Evolutionary conservation across 768 basidiomycete genomes (phyloP).

Genomic region (Scleroderma citrinum): DNA sequence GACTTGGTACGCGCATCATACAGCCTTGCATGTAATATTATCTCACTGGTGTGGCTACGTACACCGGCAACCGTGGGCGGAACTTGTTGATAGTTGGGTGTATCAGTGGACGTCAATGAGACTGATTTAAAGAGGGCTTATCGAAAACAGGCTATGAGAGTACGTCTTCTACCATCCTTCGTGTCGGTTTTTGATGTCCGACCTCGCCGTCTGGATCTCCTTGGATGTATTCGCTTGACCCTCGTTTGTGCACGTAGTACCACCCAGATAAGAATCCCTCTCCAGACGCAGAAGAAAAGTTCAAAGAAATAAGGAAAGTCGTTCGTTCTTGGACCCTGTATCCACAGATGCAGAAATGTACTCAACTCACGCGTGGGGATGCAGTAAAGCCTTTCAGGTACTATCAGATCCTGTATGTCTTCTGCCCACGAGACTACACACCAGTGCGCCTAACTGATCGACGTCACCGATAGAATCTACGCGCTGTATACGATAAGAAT

Average conservation of each 20-base stretch:
- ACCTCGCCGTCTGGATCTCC: background rate
- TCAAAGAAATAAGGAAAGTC: slow-evolving; percentile 88
- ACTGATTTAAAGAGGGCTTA: slow-evolving; percentile 92
- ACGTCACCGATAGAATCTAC: slow-evolving; percentile 52
- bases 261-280: slow-evolving; percentile 95
- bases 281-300: slow-evolving; percentile 90
- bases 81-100: slow-evolving; percentile 58
- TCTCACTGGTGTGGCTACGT: background rate
- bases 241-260: slow-evolving; percentile 42
- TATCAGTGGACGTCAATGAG: slow-evolving; percentile 67
- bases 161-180: slow-evolving; percentile 29
- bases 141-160: slow-evolving; percentile 90
- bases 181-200: background rate
- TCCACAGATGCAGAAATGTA: too few relatives aligned
- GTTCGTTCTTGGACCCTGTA: too few relatives aligned
- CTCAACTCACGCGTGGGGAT: slow-evolving; percentile 13
- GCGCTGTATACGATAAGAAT: slow-evolving; percentile 92
- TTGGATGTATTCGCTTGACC: background rate
- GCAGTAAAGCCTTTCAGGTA: slow-evolving; percentile 92
- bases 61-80: background rate
- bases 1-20: slow-evolving; percentile 53
- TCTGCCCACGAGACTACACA: background rate
- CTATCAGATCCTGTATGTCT: slow-evolving; percentile 70
- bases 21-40: too few relatives aligned
- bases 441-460: slow-evolving; percentile 1